Base-by-base conservation (phyloP, 805 yeast genomes). In the Candida caryicola region DNA sequence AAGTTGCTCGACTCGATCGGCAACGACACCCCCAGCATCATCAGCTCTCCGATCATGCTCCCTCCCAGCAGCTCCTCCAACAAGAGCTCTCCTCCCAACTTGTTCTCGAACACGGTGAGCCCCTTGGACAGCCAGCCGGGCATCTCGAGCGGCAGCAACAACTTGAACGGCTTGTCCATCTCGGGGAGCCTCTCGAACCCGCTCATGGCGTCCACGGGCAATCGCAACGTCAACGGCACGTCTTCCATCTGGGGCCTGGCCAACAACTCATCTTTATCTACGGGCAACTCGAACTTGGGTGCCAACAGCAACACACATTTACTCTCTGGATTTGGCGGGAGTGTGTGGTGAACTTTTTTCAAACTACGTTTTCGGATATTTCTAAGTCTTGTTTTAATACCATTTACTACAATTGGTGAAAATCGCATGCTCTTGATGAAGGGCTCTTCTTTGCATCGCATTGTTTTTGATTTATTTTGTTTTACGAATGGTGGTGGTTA, bases 241-340 rank as follows among this genome's bases (percentile, higher is more conserved):
- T 21, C 21, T 19, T 52, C 60, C n/a, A 55, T 55, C 41, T 55
- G 60, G 60, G 59, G 58, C 5, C 38, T 40, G n/a, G 31, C 49
- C 25, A 49, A 37, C 32, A 25, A 42, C 6, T 34, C 44, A 16
- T 31, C 51, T 23, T 33, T 35, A 32, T 29, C 43, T 15, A 17
- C 34, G 7, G 34, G 39, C 16, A 31, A 33, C 23, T 23, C 46
- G 14, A 36, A 19, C 4, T 13, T 35, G 26, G 38, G 38, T 2
- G 29, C 31, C 34, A 32, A 29, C 28, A 18, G 31, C 14, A 37
- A 29, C 30, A 23, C 43, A 16, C 30, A 33, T 13, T 32, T 42
- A 23, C 30, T 42, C 23, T 42, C 46, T 12, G 39, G 39, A 12
- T 53, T 52, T 35, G 51, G 52, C 12, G 39, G 43, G 4, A 47